A percentile compares a stretch with the other conserved stretches of the same genome.
Evolutionary conservation across 495 filamentous ascomycete species (phyloP).

Genomic region (Daldinia loculata): DNA sequence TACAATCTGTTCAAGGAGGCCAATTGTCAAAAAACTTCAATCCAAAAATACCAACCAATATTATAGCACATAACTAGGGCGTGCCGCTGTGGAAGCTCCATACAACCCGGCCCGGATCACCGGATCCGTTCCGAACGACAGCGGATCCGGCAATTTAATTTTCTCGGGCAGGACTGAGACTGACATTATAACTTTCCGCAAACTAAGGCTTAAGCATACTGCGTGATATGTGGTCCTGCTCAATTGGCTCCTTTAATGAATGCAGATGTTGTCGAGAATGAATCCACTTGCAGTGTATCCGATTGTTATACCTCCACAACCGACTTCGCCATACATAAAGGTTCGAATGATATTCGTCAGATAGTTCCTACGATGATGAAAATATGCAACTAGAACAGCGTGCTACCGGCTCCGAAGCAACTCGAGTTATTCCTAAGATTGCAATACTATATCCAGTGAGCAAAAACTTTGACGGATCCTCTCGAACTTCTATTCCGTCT

Average conservation of each 20-base stretch:
- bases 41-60: no score
- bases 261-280: not conserved
- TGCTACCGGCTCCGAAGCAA: not conserved
- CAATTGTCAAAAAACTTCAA: no score
- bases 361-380: not conserved
- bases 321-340: not conserved
- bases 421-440: not conserved
- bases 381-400: not conserved
- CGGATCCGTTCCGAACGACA: no score
- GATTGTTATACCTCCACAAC: not conserved
- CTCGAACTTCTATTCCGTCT: constrained; percentile 1
- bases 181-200: not conserved
- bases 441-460: not conserved
- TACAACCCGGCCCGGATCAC: no score
- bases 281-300: not conserved
- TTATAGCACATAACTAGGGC: no score
- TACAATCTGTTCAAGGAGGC: no score
- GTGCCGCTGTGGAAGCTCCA: no score
- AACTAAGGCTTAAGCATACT: not conserved
- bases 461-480: not conserved
- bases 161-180: no score
- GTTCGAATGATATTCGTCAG: not conserved
- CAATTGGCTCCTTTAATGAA: not conserved
- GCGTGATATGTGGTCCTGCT: not conserved
- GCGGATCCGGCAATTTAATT: no score